A percentile compares a stretch with the other conserved stretches of the same genome.
phyloP scores from a whole-genome alignment of 257 asterid genomes.

The Rauvolfia tetraphylla region DNA sequence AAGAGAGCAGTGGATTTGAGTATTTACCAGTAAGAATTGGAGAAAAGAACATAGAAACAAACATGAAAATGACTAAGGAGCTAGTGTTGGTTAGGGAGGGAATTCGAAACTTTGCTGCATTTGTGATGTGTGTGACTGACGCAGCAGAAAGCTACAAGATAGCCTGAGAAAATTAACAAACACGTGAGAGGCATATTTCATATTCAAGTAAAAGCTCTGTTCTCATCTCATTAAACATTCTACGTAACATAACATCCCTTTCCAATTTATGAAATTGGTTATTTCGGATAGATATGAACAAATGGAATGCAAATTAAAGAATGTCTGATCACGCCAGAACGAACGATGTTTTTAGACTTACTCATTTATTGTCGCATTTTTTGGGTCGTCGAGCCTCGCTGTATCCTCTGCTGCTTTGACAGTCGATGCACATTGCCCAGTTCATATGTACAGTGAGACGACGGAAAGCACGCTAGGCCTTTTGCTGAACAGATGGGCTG shows the following conservation, averaged over 20 bases:
- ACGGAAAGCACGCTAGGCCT: not conserved
- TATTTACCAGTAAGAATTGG: not conserved
- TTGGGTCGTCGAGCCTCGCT: constrained; percentile 17
- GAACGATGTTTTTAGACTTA: not conserved
- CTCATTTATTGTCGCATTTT: constrained; percentile 16
- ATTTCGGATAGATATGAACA: not conserved
- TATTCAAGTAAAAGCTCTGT: not conserved
- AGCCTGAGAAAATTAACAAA: not conserved
- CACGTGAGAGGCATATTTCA: not conserved
- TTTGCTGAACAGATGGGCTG: not conserved
- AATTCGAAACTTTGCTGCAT: constrained; percentile 7
- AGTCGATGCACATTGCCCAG: not conserved
- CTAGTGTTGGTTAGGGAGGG: not conserved
- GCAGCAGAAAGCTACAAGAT: not conserved
- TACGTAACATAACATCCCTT: constrained; percentile 12
- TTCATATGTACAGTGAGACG: too few relatives aligned
- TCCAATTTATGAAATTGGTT: not conserved
- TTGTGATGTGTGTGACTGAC: constrained; percentile 4
- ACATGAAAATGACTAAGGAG: not conserved
- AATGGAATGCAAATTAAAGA: constrained; percentile 15
- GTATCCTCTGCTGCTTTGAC: not conserved
- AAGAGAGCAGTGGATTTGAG: not conserved
- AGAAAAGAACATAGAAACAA: constrained; percentile 2
- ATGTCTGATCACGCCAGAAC: constrained; percentile 1
- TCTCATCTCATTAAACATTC: not conserved